Base-by-base conservation (phyloP, 768 basidiomycete genomes). In the Cystofilobasidium capitatum region DNA sequence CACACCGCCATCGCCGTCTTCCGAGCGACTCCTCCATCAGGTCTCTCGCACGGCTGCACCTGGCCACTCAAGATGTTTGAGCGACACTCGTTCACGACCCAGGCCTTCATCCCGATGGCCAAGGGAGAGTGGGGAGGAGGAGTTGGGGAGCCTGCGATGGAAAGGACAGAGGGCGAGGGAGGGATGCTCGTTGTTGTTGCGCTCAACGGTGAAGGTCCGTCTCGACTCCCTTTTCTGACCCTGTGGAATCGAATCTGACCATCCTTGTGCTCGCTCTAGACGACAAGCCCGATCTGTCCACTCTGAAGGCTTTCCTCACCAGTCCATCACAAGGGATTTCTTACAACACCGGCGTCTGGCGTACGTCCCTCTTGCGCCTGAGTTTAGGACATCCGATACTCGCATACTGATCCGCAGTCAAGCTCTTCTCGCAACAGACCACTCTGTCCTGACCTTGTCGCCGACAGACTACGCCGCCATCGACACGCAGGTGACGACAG, bases 101-200 rank as follows among this genome's bases (percentile, higher is more conserved):
- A 63, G 22, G 62, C 62, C 14, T 63, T 63, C 45, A 24, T 63
- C 3, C 62, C 62, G 10, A 37, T 63, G 45, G 37, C 31, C 20
- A 40, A 47, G 36, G 62, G 62, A n/a, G 58, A 58, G 58, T 58
- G 58, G 58, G 58, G 37, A 40, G 58, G 39, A 26, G 58, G 58
- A 39, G 36, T 63, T 10, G 47, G 31, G 24, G 62, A 51, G 47
- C 35, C 22, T 16, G 37, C 20, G 26, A n/a, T 63, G 49, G 33
- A 63, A 35, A 47, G 45, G n/a, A 49, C 22, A 7, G 62, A 49
- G 14, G 58, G 39, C 6, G n/a, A n/a, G n/a, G 58, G 45, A 51
- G 62, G 62, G 37, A 63, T 63, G 62, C 22, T 63, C 45, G 62
- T 63, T 8, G 17, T 63, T 9, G 62, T 35, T n/a, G 62, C 62